Base-by-base conservation (phyloP, 2,329 filamentous ascomycete species). In the Sporothrix luriei region DNA sequence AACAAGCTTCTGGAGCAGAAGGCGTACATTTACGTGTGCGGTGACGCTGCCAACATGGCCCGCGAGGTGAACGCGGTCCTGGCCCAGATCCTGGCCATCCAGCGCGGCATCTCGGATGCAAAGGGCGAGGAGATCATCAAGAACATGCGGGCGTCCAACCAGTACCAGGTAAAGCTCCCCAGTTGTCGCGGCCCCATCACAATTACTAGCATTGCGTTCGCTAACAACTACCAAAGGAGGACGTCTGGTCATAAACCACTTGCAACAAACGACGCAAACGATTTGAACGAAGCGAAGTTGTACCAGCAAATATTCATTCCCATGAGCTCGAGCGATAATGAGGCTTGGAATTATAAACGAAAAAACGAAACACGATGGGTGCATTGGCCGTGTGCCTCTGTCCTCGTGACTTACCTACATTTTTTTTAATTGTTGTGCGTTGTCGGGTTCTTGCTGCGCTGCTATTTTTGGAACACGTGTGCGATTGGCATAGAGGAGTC, bases 121-220 rank as follows among this genome's bases (percentile, higher is more conserved):
- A 97, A 97, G 85, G 95, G 88, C 16, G 95, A 99, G 81, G 94
- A 98, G 78, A 90, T 97, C 76, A 93, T 99, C 72, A 99, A 98
- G 87, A 90, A 90, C 76, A 97, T 99, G 94, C 90, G 95, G 77
- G 90, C 91, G 74, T 89, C 91, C 74, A 97, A 97, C 80, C 92
- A 95, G 80, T 99, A 99, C 84, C 96, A 99, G 86, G 95, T 90
- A 87, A 87, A 71, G 71, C n/a, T n/a, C 19, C 16, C 43, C 16
- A 49, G 19, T n/a, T 26, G 16, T 3, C 7, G 3, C n/a, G 24
- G 9, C 46, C n/a, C 14, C 6, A 0, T 46, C 38, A 9, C 40
- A 24, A 24, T 24, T 33, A 10, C 3, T 2, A 19, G 38, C 11
- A 29, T 9, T 19, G 13, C 43, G 5, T 1, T n/a, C 24, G 26